Percentiles rank a stretch among this genome's conserved stretches.
These are phyloP conservation scores for Eragrostis tef DNA, from an alignment of 202 grass and related monocot genomes.

Conservation along the genomic window DNA sequence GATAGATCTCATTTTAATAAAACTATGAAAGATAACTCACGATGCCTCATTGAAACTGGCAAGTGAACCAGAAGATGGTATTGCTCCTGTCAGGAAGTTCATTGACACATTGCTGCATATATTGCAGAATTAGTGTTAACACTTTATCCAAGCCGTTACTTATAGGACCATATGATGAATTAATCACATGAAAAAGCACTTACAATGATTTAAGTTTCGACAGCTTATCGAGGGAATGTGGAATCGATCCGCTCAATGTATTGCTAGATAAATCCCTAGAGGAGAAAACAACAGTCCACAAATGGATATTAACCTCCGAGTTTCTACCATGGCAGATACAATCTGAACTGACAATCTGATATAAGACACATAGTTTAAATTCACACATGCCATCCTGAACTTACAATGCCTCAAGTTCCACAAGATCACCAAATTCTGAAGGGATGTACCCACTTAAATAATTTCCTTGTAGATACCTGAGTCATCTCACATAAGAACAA, in stretches of 20 bases:
- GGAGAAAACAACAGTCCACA: slow-evolving; percentile 30
- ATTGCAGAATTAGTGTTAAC: slow-evolving; percentile 38
- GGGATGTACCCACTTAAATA: slow-evolving; percentile 97
- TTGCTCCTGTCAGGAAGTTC: slow-evolving; percentile 94
- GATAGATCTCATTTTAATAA: slow-evolving; percentile 36
- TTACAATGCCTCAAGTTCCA: slow-evolving; percentile 81
- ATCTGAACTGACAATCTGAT: not conserved
- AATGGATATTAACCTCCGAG: slow-evolving; percentile 6
- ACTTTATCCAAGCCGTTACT: slow-evolving; percentile 4
- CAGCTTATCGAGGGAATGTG: slow-evolving; percentile 81
- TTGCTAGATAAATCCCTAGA: slow-evolving; percentile 95
- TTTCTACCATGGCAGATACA: not conserved
- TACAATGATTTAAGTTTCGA: slow-evolving; percentile 85
- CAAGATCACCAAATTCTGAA: slow-evolving; percentile 78
- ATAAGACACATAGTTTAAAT: slow-evolving; percentile 8
- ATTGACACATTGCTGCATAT: slow-evolving; percentile 93
- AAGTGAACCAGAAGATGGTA: slow-evolving; percentile 74
- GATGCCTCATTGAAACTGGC: slow-evolving; percentile 84
- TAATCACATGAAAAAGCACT: slow-evolving; percentile 52
- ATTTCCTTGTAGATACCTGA: slow-evolving; percentile 91
- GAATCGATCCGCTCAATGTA: slow-evolving; percentile 87
- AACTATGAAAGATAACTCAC: slow-evolving; percentile 66
- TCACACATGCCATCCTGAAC: slow-evolving; percentile 48
- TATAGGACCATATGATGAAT: slow-evolving; percentile 18
- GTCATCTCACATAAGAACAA: slow-evolving; percentile 35